Percentiles rank a stretch among this genome's conserved stretches.
Conservation (phyloP, 371 early-diverging fungal species). For the Rhizopus delemar region DNA sequence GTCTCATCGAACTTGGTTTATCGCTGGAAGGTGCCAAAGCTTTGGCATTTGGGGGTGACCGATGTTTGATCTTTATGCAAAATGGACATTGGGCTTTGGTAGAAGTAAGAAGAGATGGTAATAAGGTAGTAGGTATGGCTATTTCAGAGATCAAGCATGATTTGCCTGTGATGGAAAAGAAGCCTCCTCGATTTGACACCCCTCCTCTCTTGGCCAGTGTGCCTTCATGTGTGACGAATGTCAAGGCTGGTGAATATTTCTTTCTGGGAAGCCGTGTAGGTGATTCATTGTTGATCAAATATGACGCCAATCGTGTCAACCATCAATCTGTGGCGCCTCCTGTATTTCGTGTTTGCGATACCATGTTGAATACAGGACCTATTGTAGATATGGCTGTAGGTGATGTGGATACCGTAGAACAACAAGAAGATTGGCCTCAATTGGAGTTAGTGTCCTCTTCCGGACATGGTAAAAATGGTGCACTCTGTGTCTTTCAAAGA, state of each 20-base stretch:
- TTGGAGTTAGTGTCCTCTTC: constrained; percentile 83
- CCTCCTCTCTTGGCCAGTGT: constrained; percentile 28
- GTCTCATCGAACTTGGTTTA: constrained; percentile 30
- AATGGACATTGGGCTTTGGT: constrained; percentile 73
- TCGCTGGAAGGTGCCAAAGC: constrained; percentile 61
- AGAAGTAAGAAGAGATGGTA: constrained; percentile 70
- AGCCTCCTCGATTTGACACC: neutral
- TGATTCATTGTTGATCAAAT: constrained; percentile 80
- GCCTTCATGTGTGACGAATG: constrained; percentile 63
- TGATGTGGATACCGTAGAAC: constrained; percentile 44
- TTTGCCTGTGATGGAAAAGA: constrained; percentile 7
- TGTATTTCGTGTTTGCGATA: constrained; percentile 73
- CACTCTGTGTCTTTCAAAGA: constrained; percentile 79
- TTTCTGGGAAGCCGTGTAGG: constrained; percentile 83
- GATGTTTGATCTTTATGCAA: constrained; percentile 60
- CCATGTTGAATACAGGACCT: constrained; percentile 78
- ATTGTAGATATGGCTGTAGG: constrained; percentile 79
- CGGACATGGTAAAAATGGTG: constrained; percentile 76
- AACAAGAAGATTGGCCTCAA: constrained; percentile 32
- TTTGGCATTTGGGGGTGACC: constrained; percentile 52
- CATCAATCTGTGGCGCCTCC: neutral
- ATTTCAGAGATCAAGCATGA: constrained; percentile 28
- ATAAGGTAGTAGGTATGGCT: constrained; percentile 52
- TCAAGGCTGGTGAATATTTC: constrained; percentile 62
- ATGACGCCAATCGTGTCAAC: constrained; percentile 9